phyloP scores from a whole-genome alignment of 2,329 filamentous ascomycete genomes.

The Chaetomiaceae sp. region DNA sequence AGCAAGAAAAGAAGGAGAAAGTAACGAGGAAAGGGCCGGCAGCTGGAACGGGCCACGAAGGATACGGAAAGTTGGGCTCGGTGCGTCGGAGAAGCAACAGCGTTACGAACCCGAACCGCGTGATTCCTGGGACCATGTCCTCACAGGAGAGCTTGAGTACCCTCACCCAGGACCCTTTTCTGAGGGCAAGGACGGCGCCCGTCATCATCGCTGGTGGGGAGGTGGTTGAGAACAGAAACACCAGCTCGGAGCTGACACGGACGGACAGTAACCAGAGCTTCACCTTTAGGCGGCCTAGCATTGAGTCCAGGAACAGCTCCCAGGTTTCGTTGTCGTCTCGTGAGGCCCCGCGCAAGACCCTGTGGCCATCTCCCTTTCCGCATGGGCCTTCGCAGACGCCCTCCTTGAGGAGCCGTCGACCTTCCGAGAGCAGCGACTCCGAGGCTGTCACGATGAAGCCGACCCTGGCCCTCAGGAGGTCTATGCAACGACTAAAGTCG shows the following conservation, averaged over 20 bases:
- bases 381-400: conserved; percentile 29
- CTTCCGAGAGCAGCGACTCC: conserved; percentile 54
- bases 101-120: conserved; percentile 43
- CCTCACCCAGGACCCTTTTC: conserved; percentile 49
- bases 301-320: conserved; percentile 40
- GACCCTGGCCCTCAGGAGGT: conserved; percentile 51
- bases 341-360: conserved; percentile 39
- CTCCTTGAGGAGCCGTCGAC: conserved; percentile 34
- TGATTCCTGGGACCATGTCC: conserved; percentile 39
- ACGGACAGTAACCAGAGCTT: conserved; percentile 49
- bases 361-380: conserved; percentile 53
- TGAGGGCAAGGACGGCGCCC: conserved; percentile 58
- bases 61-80: conserved; percentile 64
- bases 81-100: conserved; percentile 60
- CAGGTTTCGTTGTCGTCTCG: conserved; percentile 38
- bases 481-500: conserved; percentile 46
- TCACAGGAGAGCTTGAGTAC: conserved; percentile 48
- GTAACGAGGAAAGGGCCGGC: conserved; percentile 67
- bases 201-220: conserved; percentile 62
- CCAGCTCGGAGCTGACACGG: conserved; percentile 43
- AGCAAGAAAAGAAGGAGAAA: conserved; percentile 54
- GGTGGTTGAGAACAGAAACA: conserved; percentile 56
- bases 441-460: conserved; percentile 45
- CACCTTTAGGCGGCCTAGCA: conserved; percentile 37
- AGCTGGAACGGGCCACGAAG: conserved; percentile 92